phyloP scores from a whole-genome alignment of 768 basidiomycete species.

The Phanerochaete sordida region DNA sequence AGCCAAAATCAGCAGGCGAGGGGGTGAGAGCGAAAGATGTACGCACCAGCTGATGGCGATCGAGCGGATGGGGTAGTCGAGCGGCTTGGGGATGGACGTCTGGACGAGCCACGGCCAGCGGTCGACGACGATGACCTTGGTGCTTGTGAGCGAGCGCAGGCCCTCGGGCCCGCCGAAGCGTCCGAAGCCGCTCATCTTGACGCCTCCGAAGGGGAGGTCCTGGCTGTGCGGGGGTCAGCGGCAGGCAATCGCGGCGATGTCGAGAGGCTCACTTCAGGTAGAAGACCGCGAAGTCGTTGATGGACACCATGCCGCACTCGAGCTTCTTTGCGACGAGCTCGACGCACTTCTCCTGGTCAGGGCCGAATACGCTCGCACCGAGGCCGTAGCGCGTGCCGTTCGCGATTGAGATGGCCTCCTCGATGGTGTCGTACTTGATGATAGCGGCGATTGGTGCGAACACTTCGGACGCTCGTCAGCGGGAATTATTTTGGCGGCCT shows the following conservation, averaged over 20 bases:
- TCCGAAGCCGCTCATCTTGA: conserved; percentile 89
- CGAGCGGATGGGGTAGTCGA: conserved; percentile 85
- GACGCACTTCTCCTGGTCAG: conserved; percentile 67
- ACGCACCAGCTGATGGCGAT: conserved; percentile 70
- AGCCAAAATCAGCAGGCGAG: background rate
- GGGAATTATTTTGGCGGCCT: background rate
- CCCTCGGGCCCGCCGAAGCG: conserved; percentile 98
- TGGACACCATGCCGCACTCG: conserved; percentile 95
- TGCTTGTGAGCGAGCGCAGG: conserved; percentile 79
- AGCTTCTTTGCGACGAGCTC: conserved; percentile 75
- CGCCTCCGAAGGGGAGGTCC: conserved; percentile 93
- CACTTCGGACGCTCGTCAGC: conserved; percentile 40
- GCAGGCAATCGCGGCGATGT: conserved; percentile 8
- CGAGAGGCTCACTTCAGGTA: conserved; percentile 63
- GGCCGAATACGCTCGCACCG: conserved; percentile 93
- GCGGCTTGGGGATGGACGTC: conserved; percentile 78
- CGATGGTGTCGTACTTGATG: conserved; percentile 77
- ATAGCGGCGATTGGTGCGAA: conserved; percentile 92
- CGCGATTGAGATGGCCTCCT: conserved; percentile 84
- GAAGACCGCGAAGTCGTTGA: conserved; percentile 92
- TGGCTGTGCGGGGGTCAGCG: conserved; percentile 49
- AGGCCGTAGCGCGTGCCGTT: conserved; percentile 88
- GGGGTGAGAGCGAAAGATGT: background rate
- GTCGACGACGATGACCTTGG: conserved; percentile 85
- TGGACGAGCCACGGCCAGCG: conserved; percentile 80